phyloP scores from a whole-genome alignment of 2,329 filamentous ascomycete genomes.

The Fusarium sp. region DNA sequence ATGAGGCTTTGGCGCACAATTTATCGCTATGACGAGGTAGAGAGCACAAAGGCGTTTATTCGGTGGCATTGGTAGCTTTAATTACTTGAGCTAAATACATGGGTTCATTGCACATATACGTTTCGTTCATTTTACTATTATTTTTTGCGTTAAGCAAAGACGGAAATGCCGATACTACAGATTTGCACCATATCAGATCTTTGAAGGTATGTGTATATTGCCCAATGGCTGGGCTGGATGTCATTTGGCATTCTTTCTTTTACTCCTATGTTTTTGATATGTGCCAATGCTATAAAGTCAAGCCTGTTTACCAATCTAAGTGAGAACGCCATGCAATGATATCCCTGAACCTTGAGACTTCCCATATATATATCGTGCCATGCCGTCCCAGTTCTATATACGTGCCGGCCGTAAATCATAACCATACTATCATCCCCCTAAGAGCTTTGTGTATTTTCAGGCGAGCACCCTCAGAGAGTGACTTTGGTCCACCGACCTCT shows the following conservation, averaged over 20 bases:
- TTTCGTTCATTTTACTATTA: background rate
- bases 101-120: background rate
- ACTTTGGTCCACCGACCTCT: slow-evolving; percentile 54
- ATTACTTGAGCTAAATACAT: background rate
- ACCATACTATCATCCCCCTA: background rate
- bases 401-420: slow-evolving; percentile 32
- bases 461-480: slow-evolving; percentile 22
- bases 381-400: slow-evolving; percentile 1
- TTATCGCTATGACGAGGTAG: background rate
- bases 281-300: background rate
- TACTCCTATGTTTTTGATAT: slow-evolving; percentile 2
- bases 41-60: slow-evolving; percentile 13
- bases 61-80: background rate
- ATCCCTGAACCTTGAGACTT: background rate
- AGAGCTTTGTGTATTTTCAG: background rate
- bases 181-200: background rate
- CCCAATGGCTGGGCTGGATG: background rate
- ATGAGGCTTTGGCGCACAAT: slow-evolving; percentile 1
- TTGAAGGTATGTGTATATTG: background rate
- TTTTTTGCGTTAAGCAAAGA: background rate
- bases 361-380: background rate
- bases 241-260: background rate
- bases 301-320: background rate
- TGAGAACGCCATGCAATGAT: slow-evolving; percentile 13
- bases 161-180: background rate